These are phyloP conservation scores for Populus tremula DNA, from an alignment of 345 rosid genomes.

Conservation along the genomic window DNA sequence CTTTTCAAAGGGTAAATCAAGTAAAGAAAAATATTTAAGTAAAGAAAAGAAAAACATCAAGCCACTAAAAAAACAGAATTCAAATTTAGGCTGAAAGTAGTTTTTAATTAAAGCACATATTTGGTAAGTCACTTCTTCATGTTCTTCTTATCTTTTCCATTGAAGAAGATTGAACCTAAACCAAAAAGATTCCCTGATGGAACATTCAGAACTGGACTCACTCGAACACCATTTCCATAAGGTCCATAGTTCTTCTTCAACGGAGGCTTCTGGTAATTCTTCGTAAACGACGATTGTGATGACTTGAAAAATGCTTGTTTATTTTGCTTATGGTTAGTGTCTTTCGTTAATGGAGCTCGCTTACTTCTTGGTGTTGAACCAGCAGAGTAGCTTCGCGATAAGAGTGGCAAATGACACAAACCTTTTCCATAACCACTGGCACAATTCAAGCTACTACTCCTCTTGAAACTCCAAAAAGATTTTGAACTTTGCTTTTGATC, in stretches of 20 bases:
- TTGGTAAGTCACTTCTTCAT: slow-evolving; percentile 37
- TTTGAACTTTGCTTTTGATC: slow-evolving; percentile 45
- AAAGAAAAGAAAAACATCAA: not conserved
- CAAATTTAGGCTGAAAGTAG: not conserved
- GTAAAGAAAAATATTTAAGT: not conserved
- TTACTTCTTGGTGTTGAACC: slow-evolving; percentile 47
- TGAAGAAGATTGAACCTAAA: slow-evolving; percentile 63
- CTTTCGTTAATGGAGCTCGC: slow-evolving; percentile 33
- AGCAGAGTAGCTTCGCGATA: slow-evolving; percentile 71
- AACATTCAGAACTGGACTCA: slow-evolving; percentile 68
- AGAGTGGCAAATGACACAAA: slow-evolving; percentile 69
- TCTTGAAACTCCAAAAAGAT: slow-evolving; percentile 77
- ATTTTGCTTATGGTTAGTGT: slow-evolving; percentile 39
- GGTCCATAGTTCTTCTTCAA: slow-evolving; percentile 63
- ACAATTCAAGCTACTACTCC: slow-evolving; percentile 75
- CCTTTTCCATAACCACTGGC: slow-evolving; percentile 66
- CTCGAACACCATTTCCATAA: slow-evolving; percentile 46
- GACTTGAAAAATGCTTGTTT: slow-evolving; percentile 33
- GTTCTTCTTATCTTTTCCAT: slow-evolving; percentile 55
- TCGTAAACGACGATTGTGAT: slow-evolving; percentile 23
- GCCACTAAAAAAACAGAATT: not conserved
- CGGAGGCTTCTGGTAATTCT: slow-evolving; percentile 62
- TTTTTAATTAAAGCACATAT: not conserved
- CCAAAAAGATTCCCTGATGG: slow-evolving; percentile 67
- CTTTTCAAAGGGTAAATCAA: not conserved